Evolutionary conservation across 164 flowering plant genomes (phyloP).

Genomic region (grape (Vitis vinifera)): DNA sequence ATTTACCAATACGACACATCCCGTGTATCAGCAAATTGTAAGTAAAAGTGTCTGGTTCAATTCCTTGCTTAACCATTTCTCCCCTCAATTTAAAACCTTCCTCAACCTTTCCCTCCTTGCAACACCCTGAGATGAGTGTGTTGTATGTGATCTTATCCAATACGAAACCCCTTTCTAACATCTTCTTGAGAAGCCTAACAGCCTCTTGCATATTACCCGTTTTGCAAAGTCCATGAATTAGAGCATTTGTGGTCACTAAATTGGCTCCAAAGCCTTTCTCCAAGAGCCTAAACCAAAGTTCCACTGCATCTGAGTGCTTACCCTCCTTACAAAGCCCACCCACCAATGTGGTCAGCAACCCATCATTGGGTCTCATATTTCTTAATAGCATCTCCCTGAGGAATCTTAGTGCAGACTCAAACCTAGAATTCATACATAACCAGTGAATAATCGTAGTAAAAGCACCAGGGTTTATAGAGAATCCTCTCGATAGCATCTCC

Average conservation of each 20-base stretch:
- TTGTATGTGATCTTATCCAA: slow-evolving; percentile 61
- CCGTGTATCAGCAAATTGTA: slow-evolving; percentile 60
- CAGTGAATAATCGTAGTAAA: slow-evolving; percentile 41
- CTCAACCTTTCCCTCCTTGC: slow-evolving; percentile 56
- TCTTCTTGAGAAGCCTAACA: slow-evolving; percentile 42
- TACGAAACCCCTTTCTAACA: slow-evolving; percentile 45
- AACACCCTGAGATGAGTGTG: slow-evolving; percentile 49
- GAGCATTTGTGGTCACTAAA: slow-evolving; percentile 66
- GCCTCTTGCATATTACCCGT: slow-evolving; percentile 51
- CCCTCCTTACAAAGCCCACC: slow-evolving; percentile 49
- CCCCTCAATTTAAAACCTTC: slow-evolving; percentile 57
- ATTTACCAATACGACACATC: slow-evolving; percentile 39
- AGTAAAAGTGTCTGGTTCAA: slow-evolving; percentile 54
- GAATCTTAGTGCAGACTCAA: slow-evolving; percentile 49
- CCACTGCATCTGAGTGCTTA: slow-evolving; percentile 46
- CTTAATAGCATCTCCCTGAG: slow-evolving; percentile 56
- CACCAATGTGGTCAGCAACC: slow-evolving; percentile 49
- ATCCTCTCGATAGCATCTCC: slow-evolving; percentile 47
- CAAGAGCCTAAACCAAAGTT: slow-evolving; percentile 55
- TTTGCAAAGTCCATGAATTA: slow-evolving; percentile 62
- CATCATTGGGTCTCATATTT: slow-evolving; percentile 58
- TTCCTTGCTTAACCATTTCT: slow-evolving; percentile 54
- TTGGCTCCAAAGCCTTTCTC: slow-evolving; percentile 55
- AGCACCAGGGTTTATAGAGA: slow-evolving; percentile 36
- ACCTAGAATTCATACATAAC: slow-evolving; percentile 41